These are phyloP conservation scores for Pythium chondricola DNA, from an alignment of 352 stramenopile genomes.

Conservation along the genomic window DNA sequence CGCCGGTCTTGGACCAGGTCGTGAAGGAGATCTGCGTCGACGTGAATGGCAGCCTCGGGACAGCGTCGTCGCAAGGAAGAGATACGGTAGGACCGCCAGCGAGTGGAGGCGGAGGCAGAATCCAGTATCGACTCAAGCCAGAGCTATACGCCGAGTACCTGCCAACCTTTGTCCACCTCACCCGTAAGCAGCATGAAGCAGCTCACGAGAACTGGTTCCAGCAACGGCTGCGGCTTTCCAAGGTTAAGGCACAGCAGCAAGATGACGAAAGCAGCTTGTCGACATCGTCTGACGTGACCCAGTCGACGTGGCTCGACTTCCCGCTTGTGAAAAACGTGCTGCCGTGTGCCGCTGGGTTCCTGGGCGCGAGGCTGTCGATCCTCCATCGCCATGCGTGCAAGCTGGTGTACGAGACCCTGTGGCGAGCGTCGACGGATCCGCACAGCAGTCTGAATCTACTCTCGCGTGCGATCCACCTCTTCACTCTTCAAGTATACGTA, in stretches of 20 bases:
- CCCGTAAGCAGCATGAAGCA: conserved; percentile 82
- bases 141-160: conserved; percentile 82
- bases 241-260: conserved; percentile 53
- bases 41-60: background rate
- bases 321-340: conserved; percentile 79
- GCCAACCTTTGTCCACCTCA: conserved; percentile 82
- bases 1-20: conserved; percentile 62
- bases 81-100: background rate
- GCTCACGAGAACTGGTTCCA: conserved; percentile 87
- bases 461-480: conserved; percentile 66
- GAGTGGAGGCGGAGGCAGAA: conserved; percentile 31
- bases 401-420: conserved; percentile 70
- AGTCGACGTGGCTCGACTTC: conserved; percentile 76
- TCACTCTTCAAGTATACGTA: conserved; percentile 80
- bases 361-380: conserved; percentile 46
- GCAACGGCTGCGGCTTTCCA: conserved; percentile 59
- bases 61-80: background rate
- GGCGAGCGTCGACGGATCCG: conserved; percentile 45
- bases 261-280: conserved; percentile 39
- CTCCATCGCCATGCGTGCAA: conserved; percentile 49
- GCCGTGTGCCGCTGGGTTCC: conserved; percentile 57
- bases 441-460: conserved; percentile 60
- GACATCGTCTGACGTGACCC: conserved; percentile 44
- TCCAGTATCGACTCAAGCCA: conserved; percentile 78
- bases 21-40: conserved; percentile 66